These are phyloP conservation scores for Noccaea bulbosa DNA, from an alignment of 345 rosid species.

Conservation along the genomic window DNA sequence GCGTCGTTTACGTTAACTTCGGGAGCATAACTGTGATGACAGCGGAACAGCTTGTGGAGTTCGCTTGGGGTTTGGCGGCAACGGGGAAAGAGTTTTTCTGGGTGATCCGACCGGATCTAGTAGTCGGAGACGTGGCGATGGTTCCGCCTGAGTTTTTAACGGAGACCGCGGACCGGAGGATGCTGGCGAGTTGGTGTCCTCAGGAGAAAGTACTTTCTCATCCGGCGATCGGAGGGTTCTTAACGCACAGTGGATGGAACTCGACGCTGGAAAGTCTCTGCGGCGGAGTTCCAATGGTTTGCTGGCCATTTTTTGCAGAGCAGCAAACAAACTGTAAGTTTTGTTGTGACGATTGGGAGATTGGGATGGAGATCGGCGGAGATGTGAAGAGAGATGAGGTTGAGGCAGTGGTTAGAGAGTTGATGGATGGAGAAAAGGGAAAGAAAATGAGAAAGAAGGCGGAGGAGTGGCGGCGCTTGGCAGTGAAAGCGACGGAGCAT, in stretches of 20 bases:
- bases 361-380: conserved; percentile 59
- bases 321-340: conserved; percentile 64
- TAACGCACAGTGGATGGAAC: conserved; percentile 72
- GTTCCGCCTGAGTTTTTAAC: conserved; percentile 48
- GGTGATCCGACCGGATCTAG: conserved; percentile 63
- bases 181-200: conserved; percentile 60
- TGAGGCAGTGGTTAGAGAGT: conserved; percentile 53
- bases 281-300: conserved; percentile 56
- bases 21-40: conserved; percentile 43
- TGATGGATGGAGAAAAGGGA: conserved; percentile 58
- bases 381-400: conserved; percentile 58
- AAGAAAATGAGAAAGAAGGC: conserved; percentile 54
- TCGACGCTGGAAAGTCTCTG: conserved; percentile 57
- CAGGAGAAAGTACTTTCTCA: conserved; percentile 60
- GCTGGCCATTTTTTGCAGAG: conserved; percentile 72
- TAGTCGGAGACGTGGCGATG: conserved; percentile 46
- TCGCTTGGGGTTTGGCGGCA: conserved; percentile 66
- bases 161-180: conserved; percentile 48
- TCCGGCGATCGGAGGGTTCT: conserved; percentile 56
- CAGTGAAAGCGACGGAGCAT: conserved; percentile 26
- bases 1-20: conserved; percentile 37
- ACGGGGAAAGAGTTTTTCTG: conserved; percentile 57
- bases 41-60: conserved; percentile 37
- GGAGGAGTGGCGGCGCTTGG: conserved; percentile 48
- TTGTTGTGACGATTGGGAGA: conserved; percentile 55